Evolutionary conservation across 2,329 filamentous ascomycete species (phyloP).

Genomic region (Ilyonectria mors-panacis): DNA sequence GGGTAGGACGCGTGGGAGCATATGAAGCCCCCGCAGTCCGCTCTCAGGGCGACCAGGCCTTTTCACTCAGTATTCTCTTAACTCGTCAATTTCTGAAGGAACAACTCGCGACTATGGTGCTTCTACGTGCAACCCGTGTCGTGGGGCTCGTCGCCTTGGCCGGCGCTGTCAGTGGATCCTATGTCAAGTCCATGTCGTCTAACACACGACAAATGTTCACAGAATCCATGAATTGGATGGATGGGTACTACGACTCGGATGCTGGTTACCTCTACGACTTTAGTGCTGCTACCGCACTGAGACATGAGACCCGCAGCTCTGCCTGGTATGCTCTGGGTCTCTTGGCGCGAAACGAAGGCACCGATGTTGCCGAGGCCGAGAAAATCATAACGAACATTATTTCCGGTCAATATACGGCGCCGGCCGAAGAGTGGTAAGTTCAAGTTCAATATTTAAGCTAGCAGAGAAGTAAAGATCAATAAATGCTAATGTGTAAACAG

Average conservation of each 20-base stretch:
- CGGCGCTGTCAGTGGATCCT: slow-evolving; percentile 2
- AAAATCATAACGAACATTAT: slow-evolving; percentile 70
- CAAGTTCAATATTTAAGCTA: too few relatives aligned
- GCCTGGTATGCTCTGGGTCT: slow-evolving; percentile 73
- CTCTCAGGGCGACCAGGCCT: neutral
- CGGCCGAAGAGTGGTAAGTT: slow-evolving; percentile 67
- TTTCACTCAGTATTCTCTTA: neutral
- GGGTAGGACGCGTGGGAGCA: neutral
- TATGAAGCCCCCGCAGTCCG: neutral
- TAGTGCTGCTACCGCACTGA: slow-evolving; percentile 58
- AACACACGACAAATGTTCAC: slow-evolving; percentile 37
- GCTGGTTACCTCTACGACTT: slow-evolving; percentile 69
- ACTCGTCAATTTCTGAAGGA: neutral
- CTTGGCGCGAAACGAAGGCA: slow-evolving; percentile 66
- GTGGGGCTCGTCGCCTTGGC: slow-evolving; percentile 11
- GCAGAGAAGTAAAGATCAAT: too few relatives aligned
- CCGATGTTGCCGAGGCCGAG: slow-evolving; percentile 65
- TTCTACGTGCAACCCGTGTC: neutral
- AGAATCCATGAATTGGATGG: slow-evolving; percentile 60
- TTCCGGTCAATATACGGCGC: slow-evolving; percentile 65
- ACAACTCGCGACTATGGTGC: slow-evolving; percentile 9
- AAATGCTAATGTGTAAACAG: slow-evolving; percentile 7
- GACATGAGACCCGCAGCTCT: slow-evolving; percentile 70
- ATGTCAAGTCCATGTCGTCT: slow-evolving; percentile 20
- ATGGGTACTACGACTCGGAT: slow-evolving; percentile 66